Percentiles rank a stretch among this genome's conserved stretches.
Conservation (phyloP, 768 basidiomycete species). For the Infundibulicybe gibba region DNA sequence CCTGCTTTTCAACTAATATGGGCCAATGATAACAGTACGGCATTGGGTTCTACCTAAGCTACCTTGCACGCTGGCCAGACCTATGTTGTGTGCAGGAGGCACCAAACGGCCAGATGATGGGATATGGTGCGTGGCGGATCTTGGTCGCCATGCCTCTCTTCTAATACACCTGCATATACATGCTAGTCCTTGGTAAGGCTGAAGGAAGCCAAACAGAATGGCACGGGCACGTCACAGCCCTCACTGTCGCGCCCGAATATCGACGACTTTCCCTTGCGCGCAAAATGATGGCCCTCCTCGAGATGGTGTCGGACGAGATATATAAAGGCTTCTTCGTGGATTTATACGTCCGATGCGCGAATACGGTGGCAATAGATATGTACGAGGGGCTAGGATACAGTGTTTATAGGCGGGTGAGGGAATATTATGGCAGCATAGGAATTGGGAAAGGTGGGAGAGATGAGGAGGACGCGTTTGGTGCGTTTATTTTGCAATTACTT, state of each 20-base stretch:
- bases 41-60: slow-evolving; percentile 84
- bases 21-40: slow-evolving; percentile 55
- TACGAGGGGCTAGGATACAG: slow-evolving; percentile 93
- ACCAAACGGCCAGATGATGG: slow-evolving; percentile 83
- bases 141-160: neutral
- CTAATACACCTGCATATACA: neutral
- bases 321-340: slow-evolving; percentile 92
- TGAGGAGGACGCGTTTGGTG: slow-evolving; percentile 91
- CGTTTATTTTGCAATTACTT: slow-evolving; percentile 22
- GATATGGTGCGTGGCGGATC: slow-evolving; percentile 89
- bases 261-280: slow-evolving; percentile 84
- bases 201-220: slow-evolving; percentile 75
- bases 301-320: slow-evolving; percentile 75
- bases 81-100: slow-evolving; percentile 82
- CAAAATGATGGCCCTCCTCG: slow-evolving; percentile 84
- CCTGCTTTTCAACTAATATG: neutral
- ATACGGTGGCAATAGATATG: slow-evolving; percentile 80
- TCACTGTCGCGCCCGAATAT: slow-evolving; percentile 93
- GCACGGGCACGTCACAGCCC: slow-evolving; percentile 94
- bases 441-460: slow-evolving; percentile 73
- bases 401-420: slow-evolving; percentile 85
- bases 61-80: slow-evolving; percentile 91
- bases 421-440: slow-evolving; percentile 84
- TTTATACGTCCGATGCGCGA: slow-evolving; percentile 90
- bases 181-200: slow-evolving; percentile 87